phyloP scores from a whole-genome alignment of 2,329 filamentous ascomycete genomes.

The Neonectria punicea region DNA sequence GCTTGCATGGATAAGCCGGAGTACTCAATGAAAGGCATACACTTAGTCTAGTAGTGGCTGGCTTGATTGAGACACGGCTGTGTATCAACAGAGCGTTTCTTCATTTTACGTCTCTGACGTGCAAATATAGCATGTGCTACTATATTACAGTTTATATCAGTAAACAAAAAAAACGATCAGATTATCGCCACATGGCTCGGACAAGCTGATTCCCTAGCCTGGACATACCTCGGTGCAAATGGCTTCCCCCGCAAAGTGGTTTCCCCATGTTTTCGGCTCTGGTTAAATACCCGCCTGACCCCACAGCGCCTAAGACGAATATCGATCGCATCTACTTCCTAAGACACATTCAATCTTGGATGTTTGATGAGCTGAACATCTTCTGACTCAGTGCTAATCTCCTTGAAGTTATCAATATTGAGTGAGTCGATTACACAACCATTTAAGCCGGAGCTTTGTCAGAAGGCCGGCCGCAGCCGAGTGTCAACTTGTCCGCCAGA shows the following conservation, averaged over 20 bases:
- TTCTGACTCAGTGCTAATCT: background rate
- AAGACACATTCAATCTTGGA: background rate
- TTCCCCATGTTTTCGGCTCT: slow-evolving; percentile 27
- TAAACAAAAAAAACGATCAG: background rate
- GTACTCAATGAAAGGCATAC: background rate
- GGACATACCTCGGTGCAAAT: slow-evolving; percentile 33
- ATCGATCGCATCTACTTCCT: background rate
- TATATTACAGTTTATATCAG: background rate
- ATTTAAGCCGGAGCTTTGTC: too few species aligned
- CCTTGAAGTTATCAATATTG: background rate
- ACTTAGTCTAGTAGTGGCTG: background rate
- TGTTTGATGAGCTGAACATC: background rate
- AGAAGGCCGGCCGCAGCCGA: background rate
- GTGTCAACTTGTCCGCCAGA: too few species aligned
- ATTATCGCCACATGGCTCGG: slow-evolving; percentile 12
- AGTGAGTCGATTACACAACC: background rate
- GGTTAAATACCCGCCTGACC: slow-evolving; percentile 15
- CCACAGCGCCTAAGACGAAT: background rate
- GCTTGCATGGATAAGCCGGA: background rate
- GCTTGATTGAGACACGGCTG: background rate
- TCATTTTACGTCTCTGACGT: background rate
- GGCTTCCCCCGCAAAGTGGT: slow-evolving; percentile 43
- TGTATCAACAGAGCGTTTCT: background rate
- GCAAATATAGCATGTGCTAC: background rate
- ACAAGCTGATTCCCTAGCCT: slow-evolving; percentile 44